Evolutionary conservation across 2,329 filamentous ascomycete genomes (phyloP), one percentile per base, ranked within the genome.

Genomic region (Samsoniella hepiali): DNA sequence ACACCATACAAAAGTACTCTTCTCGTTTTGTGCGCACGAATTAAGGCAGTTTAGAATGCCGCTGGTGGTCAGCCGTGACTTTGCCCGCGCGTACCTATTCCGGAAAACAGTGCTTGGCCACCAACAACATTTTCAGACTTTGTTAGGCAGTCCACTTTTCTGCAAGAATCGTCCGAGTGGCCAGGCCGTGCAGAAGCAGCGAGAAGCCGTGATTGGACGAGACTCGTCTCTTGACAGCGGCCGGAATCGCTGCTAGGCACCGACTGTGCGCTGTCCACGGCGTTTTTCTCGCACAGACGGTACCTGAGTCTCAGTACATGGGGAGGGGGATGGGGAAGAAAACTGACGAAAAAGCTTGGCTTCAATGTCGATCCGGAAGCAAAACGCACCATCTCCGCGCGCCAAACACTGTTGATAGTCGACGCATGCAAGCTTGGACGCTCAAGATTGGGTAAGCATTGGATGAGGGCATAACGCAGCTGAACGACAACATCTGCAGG

Each of bases 111-210:
- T 10, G 27, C 3, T 32, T 29, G 47, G 27, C 47, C 13, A 51
- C 42, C 44, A 60, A 15, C 44, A 60, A 15, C 34, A n/a, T 9
- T 11, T 38, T 53, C 49, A 54, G 50, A 61, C 49, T 61, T 54
- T 54, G 36, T 27, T 36, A 36, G 36, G 11, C 58, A 36, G 38
- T 47, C 58, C 58, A 61, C 58, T 61, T 61, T 61, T 61, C 29
- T 17, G 31, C 34, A 31, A 45, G 38, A 45, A 49, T 53, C 58
- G 49, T 53, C 58, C 36, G 27, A 54, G 50, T 45, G 17, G 40
- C 50, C 58, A 40, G 58, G 36, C 47, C 58, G 47, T 32, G 38
- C 29, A 57, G 29, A 45, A n/a, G 31, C 13, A 31, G 36, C 32
- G n/a, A 38, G 5, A 27, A 34, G 47, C 47, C 47, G 17, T 44